phyloP scores from a whole-genome alignment of 345 rosid species.

The Eucalyptus curtisii region DNA sequence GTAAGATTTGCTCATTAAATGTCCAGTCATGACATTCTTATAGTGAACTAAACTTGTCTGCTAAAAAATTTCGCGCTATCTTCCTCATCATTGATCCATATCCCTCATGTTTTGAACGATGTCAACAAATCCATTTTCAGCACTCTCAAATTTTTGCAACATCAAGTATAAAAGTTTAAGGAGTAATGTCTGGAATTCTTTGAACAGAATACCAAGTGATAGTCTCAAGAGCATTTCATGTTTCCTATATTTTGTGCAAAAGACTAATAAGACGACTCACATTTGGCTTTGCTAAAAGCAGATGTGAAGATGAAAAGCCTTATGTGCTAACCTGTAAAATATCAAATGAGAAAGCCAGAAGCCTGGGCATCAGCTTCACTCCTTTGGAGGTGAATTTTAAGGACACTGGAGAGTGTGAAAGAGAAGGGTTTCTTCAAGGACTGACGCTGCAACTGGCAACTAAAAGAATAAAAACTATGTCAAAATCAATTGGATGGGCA shows the following conservation, averaged over 20 bases:
- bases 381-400: slow-evolving; percentile 39
- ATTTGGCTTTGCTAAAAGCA: too few species aligned
- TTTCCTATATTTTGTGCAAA: too few species aligned
- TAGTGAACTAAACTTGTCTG: not conserved
- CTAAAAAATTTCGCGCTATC: not conserved
- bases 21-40: not conserved
- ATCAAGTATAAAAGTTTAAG: not conserved
- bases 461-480: not conserved
- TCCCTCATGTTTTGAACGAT: not conserved
- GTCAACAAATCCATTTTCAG: not conserved
- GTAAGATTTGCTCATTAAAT: not conserved
- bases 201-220: not conserved
- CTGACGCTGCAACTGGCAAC: not conserved
- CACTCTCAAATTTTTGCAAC: not conserved
- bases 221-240: too few species aligned
- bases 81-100: not conserved
- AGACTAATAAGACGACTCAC: too few species aligned
- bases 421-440: slow-evolving; percentile 23
- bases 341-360: slow-evolving; percentile 30
- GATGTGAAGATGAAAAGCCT: slow-evolving; percentile 6
- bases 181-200: not conserved
- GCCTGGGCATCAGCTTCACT: slow-evolving; percentile 40
- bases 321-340: slow-evolving; percentile 16
- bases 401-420: slow-evolving; percentile 53
- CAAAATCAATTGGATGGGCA: not conserved